A percentile compares a stretch with the other conserved stretches of the same genome.
These are phyloP conservation scores for Russula virescens DNA, from an alignment of 768 basidiomycete species.

Conservation along the genomic window DNA sequence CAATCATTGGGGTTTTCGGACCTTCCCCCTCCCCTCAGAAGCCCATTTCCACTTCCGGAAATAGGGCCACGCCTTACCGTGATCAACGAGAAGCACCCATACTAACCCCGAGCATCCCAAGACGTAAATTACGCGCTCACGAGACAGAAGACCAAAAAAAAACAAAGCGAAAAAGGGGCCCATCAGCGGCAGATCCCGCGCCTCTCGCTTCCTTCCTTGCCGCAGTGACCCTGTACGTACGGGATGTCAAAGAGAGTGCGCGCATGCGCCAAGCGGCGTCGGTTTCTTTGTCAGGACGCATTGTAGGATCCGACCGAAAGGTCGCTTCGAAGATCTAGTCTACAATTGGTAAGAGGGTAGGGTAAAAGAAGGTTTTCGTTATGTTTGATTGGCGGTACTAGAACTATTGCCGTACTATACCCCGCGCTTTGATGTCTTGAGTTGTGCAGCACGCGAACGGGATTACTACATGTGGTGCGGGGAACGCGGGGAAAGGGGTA, in stretches of 20 bases:
- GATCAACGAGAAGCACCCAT: not conserved
- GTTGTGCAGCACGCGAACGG: not conserved
- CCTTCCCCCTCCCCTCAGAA: not conserved
- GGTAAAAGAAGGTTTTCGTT: too few relatives aligned
- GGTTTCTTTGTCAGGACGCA: not conserved
- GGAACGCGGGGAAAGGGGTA: not conserved
- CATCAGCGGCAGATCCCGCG: conserved; percentile 5
- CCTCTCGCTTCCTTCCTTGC: not conserved
- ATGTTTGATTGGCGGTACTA: too few relatives aligned
- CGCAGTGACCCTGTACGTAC: not conserved
- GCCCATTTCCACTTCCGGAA: not conserved
- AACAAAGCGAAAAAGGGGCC: not conserved
- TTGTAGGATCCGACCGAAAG: conserved; percentile 2
- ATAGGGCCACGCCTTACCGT: not conserved
- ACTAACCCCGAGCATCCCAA: not conserved
- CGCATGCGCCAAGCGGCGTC: not conserved
- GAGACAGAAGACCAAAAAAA: not conserved
- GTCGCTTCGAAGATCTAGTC: not conserved
- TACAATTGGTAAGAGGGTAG: not conserved
- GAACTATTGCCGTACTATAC: not conserved
- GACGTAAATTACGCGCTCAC: not conserved
- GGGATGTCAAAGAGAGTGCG: not conserved
- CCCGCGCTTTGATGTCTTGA: not conserved
- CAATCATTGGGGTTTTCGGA: not conserved
- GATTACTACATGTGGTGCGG: conserved; percentile 8